Conservation (phyloP, 805 yeast genomes). For the Teunomyces stri region DNA sequence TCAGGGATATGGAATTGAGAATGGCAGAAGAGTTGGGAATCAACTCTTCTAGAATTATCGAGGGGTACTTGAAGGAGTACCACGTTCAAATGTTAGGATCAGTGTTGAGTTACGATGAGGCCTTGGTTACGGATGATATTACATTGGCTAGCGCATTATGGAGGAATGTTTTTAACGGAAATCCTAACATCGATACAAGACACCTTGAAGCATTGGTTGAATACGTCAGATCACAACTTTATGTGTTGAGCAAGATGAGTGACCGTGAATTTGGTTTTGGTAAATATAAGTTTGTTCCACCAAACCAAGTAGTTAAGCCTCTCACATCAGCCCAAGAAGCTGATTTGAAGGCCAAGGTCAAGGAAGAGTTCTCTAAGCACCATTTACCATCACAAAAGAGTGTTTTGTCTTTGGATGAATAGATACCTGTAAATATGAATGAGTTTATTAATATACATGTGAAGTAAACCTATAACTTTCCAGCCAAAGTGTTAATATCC, state of each 20-base stretch:
- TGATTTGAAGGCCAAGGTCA: slow-evolving; percentile 49
- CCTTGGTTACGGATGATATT: slow-evolving; percentile 73
- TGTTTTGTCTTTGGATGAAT: slow-evolving; percentile 42
- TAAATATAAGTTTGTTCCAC: slow-evolving; percentile 77
- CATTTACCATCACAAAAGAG: slow-evolving; percentile 60
- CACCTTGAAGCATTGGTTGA: slow-evolving; percentile 87
- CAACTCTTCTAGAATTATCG: slow-evolving; percentile 74
- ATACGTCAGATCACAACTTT: slow-evolving; percentile 85
- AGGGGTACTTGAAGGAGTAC: slow-evolving; percentile 83
- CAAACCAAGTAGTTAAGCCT: slow-evolving; percentile 72
- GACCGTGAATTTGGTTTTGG: slow-evolving; percentile 96
- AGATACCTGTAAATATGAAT: slow-evolving; percentile 7
- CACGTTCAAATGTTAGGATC: slow-evolving; percentile 88
- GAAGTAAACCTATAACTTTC: slow-evolving; percentile 6
- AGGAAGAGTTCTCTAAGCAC: slow-evolving; percentile 50
- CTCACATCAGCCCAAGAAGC: slow-evolving; percentile 64
- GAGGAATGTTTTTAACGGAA: slow-evolving; percentile 90
- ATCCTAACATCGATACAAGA: slow-evolving; percentile 73
- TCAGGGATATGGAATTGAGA: slow-evolving; percentile 85
- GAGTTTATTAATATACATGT: background rate
- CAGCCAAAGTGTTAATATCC: slow-evolving; percentile 7
- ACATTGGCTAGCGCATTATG: slow-evolving; percentile 76
- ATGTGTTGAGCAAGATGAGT: slow-evolving; percentile 78
- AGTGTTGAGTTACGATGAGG: slow-evolving; percentile 91
- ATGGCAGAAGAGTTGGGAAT: slow-evolving; percentile 85